Evolutionary conservation across 2,329 filamentous ascomycete genomes (phyloP).

Genomic region (Davidsoniella virescens): DNA sequence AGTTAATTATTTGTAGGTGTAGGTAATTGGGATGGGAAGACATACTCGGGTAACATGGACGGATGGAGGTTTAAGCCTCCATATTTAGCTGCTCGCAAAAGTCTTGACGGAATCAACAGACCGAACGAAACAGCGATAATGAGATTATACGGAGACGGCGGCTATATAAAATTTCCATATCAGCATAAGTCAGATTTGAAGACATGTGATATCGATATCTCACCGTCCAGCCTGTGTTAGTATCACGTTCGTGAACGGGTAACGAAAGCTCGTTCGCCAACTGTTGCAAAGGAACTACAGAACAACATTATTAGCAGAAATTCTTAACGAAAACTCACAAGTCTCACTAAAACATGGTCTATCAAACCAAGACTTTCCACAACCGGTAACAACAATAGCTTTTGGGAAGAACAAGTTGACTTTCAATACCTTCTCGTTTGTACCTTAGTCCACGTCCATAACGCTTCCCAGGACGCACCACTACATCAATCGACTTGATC

Average conservation of each 20-base stretch:
- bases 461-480: conserved; percentile 65
- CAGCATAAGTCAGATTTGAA: conserved; percentile 1
- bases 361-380: not conserved
- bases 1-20: not conserved
- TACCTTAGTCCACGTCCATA: conserved; percentile 57
- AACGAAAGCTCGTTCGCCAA: conserved; percentile 49
- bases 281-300: conserved; percentile 49
- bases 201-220: conserved; percentile 17
- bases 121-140: conserved; percentile 91
- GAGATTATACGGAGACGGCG: conserved; percentile 51
- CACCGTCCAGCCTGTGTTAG: conserved; percentile 69
- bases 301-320: not conserved
- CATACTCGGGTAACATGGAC: conserved; percentile 69
- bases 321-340: too few species aligned
- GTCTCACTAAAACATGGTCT: too few species aligned
- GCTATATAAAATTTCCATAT: conserved; percentile 22
- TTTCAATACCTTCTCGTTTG: conserved; percentile 34
- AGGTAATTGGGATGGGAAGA: conserved; percentile 1
- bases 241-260: conserved; percentile 57
- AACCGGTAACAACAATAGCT: not conserved
- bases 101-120: conserved; percentile 63
- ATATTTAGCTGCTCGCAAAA: conserved; percentile 55
- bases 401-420: not conserved
- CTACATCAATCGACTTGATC: conserved; percentile 68
- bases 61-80: conserved; percentile 90